Conservation (phyloP, 768 basidiomycete species). For the Galerina marginata region DNA sequence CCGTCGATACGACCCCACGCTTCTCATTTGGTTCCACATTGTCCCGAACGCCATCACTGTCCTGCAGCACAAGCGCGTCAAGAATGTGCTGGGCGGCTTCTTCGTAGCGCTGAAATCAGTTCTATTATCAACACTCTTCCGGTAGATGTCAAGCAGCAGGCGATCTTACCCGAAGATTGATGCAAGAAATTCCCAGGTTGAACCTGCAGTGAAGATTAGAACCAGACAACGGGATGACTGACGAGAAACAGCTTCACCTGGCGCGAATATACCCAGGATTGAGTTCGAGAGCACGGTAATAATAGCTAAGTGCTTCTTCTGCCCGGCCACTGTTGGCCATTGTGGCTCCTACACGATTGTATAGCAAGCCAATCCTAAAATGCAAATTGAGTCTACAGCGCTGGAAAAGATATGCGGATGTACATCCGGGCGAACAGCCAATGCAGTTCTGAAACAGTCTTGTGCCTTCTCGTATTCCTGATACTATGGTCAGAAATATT, state of each 20-base stretch:
- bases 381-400: slow-evolving; percentile 11
- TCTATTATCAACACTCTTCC: slow-evolving; percentile 9
- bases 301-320: slow-evolving; percentile 85
- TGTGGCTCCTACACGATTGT: slow-evolving; percentile 93
- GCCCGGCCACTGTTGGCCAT: slow-evolving; percentile 88
- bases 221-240: slow-evolving; percentile 8
- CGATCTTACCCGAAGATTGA: slow-evolving; percentile 75
- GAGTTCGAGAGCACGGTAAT: slow-evolving; percentile 82
- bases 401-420: slow-evolving; percentile 20
- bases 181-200: slow-evolving; percentile 92
- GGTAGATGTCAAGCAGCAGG: slow-evolving; percentile 7
- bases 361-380: slow-evolving; percentile 88
- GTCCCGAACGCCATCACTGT: slow-evolving; percentile 76
- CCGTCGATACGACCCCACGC: slow-evolving; percentile 75
- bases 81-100: slow-evolving; percentile 88
- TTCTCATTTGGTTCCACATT: slow-evolving; percentile 47
- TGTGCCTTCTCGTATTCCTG: slow-evolving; percentile 91
- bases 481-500: slow-evolving; percentile 7
- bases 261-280: slow-evolving; percentile 93
- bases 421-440: slow-evolving; percentile 88
- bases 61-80: slow-evolving; percentile 89
- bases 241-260: slow-evolving; percentile 50
- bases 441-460: slow-evolving; percentile 91
- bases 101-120: slow-evolving; percentile 66
- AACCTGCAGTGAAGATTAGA: slow-evolving; percentile 56